phyloP scores from a whole-genome alignment of 257 asterid species.

The Anisodus tanguticus region DNA sequence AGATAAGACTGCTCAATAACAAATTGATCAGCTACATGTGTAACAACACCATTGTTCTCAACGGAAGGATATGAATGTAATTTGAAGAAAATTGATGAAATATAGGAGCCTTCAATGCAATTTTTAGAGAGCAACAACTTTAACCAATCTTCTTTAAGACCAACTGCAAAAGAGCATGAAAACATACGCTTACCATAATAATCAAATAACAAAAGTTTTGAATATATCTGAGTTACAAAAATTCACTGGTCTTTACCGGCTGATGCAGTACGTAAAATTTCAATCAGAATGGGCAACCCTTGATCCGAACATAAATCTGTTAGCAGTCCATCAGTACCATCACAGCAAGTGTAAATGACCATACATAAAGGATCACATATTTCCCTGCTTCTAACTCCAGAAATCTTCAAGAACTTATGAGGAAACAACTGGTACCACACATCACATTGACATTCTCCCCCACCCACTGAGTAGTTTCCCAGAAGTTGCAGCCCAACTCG shows the following conservation, averaged over 20 bases:
- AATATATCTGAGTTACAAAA: neutral
- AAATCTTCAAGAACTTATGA: slow-evolving; percentile 54
- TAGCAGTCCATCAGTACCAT: slow-evolving; percentile 42
- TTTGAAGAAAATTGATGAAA: slow-evolving; percentile 53
- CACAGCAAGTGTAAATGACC: slow-evolving; percentile 68
- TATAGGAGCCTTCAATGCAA: slow-evolving; percentile 55
- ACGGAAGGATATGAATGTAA: slow-evolving; percentile 37
- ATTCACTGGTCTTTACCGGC: slow-evolving; percentile 45
- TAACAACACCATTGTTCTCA: slow-evolving; percentile 31
- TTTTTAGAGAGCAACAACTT: slow-evolving; percentile 63
- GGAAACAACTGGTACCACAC: slow-evolving; percentile 72
- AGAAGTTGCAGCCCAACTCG: slow-evolving; percentile 69
- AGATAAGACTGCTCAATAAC: slow-evolving; percentile 58
- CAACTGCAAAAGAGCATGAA: slow-evolving; percentile 55
- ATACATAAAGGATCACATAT: slow-evolving; percentile 82
- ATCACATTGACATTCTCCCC: slow-evolving; percentile 58
- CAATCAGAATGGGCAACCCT: slow-evolving; percentile 52
- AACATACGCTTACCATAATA: neutral
- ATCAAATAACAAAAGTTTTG: neutral
- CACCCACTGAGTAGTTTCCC: slow-evolving; percentile 80
- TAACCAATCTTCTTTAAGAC: slow-evolving; percentile 65
- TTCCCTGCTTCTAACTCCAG: slow-evolving; percentile 56
- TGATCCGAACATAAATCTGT: slow-evolving; percentile 52
- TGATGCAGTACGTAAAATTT: slow-evolving; percentile 59
- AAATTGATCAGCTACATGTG: slow-evolving; percentile 37